phyloP scores from a whole-genome alignment of 1,284 basidiomycete species.

The Moesziomyces sp. region DNA sequence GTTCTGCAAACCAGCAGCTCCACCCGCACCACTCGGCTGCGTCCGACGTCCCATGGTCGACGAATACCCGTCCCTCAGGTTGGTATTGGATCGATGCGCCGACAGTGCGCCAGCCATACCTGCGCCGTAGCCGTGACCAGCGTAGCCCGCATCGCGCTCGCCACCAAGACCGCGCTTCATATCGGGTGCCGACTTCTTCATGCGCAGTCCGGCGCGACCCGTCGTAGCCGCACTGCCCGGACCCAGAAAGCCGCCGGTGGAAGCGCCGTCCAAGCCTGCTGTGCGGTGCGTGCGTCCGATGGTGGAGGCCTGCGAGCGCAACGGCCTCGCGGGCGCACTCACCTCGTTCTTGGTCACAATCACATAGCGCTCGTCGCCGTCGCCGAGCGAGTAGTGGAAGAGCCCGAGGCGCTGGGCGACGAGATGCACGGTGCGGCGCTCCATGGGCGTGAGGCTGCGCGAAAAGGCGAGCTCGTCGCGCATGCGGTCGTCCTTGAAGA shows the following conservation, averaged over 20 bases:
- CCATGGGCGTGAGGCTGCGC: slow-evolving; percentile 81
- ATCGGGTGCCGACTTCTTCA: slow-evolving; percentile 66
- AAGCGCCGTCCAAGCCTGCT: slow-evolving; percentile 15
- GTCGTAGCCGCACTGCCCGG: slow-evolving; percentile 52
- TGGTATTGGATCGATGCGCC: slow-evolving; percentile 51
- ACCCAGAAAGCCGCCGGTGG: slow-evolving; percentile 34
- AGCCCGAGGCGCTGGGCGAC: slow-evolving; percentile 95
- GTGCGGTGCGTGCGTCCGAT: slow-evolving; percentile 53
- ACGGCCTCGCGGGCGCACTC: slow-evolving; percentile 28
- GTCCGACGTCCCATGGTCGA: slow-evolving; percentile 67
- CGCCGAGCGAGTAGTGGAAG: slow-evolving; percentile 91
- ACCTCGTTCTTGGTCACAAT: slow-evolving; percentile 74
- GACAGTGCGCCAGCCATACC: slow-evolving; percentile 17
- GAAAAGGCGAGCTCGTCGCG: slow-evolving; percentile 97
- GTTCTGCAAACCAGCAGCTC: slow-evolving; percentile 51
- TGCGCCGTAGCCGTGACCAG: slow-evolving; percentile 16
- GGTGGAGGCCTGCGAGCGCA: slow-evolving; percentile 56
- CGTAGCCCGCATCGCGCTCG: slow-evolving; percentile 8
- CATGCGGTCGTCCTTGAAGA: slow-evolving; percentile 99
- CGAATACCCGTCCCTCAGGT: slow-evolving; percentile 57
- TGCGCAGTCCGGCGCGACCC: slow-evolving; percentile 52
- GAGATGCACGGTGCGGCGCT: slow-evolving; percentile 91
- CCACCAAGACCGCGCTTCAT: slow-evolving; percentile 56
- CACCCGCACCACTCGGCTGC: slow-evolving; percentile 44
- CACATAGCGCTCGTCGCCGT: slow-evolving; percentile 90